Percentiles rank a stretch among this genome's conserved stretches.
Conservation (phyloP, 352 stramenopile genomes). For the Pythium dissotocum region DNA sequence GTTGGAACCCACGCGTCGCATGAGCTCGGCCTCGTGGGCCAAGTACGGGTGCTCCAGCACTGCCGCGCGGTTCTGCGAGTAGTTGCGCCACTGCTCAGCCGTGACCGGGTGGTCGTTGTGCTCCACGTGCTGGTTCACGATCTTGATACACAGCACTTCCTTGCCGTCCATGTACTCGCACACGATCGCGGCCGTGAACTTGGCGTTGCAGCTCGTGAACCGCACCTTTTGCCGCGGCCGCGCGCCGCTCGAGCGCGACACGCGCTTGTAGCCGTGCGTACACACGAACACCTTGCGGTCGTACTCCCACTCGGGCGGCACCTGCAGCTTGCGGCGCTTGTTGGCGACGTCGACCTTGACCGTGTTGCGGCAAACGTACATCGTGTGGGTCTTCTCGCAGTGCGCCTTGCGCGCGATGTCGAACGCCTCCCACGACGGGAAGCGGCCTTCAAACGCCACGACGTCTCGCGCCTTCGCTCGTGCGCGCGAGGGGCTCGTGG, state of each 20-base stretch:
- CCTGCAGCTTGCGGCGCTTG: conserved; percentile 67
- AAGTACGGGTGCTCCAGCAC: conserved; percentile 73
- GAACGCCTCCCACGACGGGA: conserved; percentile 79
- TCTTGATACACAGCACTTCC: conserved; percentile 65
- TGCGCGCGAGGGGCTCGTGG: conserved; percentile 3
- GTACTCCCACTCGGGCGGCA: conserved; percentile 62
- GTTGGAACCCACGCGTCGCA: conserved; percentile 70
- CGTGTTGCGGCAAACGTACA: conserved; percentile 81
- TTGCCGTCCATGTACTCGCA: conserved; percentile 52
- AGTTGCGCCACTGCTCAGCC: conserved; percentile 74
- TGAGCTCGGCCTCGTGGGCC: conserved; percentile 68
- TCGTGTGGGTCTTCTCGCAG: conserved; percentile 76
- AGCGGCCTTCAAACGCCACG: conserved; percentile 65
- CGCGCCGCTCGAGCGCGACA: conserved; percentile 63
- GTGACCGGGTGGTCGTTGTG: conserved; percentile 67
- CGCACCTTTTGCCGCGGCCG: conserved; percentile 67
- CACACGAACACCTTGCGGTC: conserved; percentile 81
- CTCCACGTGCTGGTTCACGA: conserved; percentile 51
- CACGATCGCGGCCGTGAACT: conserved; percentile 64
- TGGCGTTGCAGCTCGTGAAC: conserved; percentile 66
- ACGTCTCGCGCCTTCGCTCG: conserved; percentile 48
- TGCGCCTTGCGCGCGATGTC: conserved; percentile 63
- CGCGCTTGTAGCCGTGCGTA: conserved; percentile 69
- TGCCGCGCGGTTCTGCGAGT: conserved; percentile 74
- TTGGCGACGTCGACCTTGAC: conserved; percentile 76